phyloP scores from a whole-genome alignment of 73 alveolate genomes.

The Paramecium sexaurelia region DNA sequence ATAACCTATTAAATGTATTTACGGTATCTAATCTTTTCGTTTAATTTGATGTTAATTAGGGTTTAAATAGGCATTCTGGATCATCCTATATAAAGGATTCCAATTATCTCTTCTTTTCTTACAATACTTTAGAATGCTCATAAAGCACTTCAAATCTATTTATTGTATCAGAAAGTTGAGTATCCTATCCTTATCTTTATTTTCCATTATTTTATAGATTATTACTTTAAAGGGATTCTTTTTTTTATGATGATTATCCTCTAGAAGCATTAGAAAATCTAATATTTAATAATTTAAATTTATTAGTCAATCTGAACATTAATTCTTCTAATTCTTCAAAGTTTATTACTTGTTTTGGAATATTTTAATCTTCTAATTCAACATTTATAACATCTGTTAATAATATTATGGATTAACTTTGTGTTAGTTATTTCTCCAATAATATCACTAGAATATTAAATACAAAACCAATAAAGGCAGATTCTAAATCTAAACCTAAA shows the following conservation, averaged over 20 bases:
- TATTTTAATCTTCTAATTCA: constrained; percentile 34
- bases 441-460: constrained; percentile 38
- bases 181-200: neutral
- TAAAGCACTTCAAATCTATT: constrained; percentile 52
- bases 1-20: constrained; percentile 43
- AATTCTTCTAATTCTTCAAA: neutral
- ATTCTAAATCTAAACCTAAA: neutral
- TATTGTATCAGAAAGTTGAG: neutral
- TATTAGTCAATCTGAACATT: neutral
- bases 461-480: constrained; percentile 3
- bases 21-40: neutral
- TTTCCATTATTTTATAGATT: neutral
- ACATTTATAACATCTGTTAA: neutral
- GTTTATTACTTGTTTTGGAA: neutral
- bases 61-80: constrained; percentile 54
- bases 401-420: neutral
- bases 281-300: neutral
- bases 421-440: constrained; percentile 4
- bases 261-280: neutral
- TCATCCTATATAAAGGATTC: constrained; percentile 47
- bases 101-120: constrained; percentile 21
- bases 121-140: constrained; percentile 40
- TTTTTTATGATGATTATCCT: neutral
- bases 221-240: neutral
- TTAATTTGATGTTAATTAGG: neutral